Evolutionary conservation across 306 rosid species (phyloP).

Genomic region (Canavalia gladiata): DNA sequence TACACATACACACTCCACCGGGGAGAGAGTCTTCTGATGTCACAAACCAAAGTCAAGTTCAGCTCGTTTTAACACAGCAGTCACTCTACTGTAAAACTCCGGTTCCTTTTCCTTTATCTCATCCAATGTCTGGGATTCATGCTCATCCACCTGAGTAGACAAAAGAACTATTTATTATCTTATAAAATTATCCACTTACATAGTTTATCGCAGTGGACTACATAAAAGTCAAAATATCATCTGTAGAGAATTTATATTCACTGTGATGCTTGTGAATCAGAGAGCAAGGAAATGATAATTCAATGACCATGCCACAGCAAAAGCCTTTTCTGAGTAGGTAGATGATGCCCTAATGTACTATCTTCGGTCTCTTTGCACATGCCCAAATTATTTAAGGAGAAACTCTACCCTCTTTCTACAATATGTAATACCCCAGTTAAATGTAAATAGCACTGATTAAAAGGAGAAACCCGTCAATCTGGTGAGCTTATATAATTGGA

Average conservation of each 20-base stretch:
- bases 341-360: too few relatives aligned
- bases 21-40: neutral
- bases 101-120: slow-evolving; percentile 78
- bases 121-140: slow-evolving; percentile 69
- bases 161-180: slow-evolving; percentile 38
- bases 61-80: slow-evolving; percentile 70
- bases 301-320: neutral
- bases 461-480: too few relatives aligned
- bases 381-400: too few relatives aligned
- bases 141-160: slow-evolving; percentile 83
- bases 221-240: neutral
- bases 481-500: too few relatives aligned
- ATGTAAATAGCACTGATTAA: neutral
- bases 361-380: too few relatives aligned
- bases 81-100: slow-evolving; percentile 73
- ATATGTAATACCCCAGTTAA: neutral
- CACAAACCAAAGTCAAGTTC: slow-evolving; percentile 73
- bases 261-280: neutral
- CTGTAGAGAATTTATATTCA: too few relatives aligned
- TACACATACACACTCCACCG: too few relatives aligned
- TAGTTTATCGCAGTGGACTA: slow-evolving; percentile 25
- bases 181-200: slow-evolving; percentile 3
- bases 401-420: too few relatives aligned
- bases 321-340: too few relatives aligned
- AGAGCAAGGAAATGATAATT: neutral